Percentiles rank a stretch among this genome's conserved stretches.
These are phyloP conservation scores for Russula compacta DNA, from an alignment of 768 basidiomycete genomes.

Conservation along the genomic window DNA sequence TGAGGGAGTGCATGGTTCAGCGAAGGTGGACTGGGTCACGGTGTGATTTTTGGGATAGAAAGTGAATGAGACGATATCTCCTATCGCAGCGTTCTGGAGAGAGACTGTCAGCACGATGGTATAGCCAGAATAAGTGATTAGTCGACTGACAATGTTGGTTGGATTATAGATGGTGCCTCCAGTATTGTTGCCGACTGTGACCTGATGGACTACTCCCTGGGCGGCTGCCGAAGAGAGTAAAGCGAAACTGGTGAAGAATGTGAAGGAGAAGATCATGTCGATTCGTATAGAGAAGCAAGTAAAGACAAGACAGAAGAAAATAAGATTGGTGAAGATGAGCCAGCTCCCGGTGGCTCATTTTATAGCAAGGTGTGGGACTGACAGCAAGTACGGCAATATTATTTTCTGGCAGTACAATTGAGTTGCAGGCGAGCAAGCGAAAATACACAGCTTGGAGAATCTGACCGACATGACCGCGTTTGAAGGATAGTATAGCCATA, in stretches of 20 bases:
- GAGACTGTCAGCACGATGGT: neutral
- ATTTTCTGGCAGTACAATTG: no score
- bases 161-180: slow-evolving; percentile 2
- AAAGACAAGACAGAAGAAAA: neutral
- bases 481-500: no score
- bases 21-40: slow-evolving; percentile 47
- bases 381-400: neutral
- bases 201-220: neutral
- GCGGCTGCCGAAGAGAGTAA: slow-evolving; percentile 1
- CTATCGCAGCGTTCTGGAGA: slow-evolving; percentile 21
- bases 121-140: no score
- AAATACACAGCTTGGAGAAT: no score
- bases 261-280: neutral
- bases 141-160: neutral
- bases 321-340: neutral
- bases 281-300: neutral
- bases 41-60: slow-evolving; percentile 53
- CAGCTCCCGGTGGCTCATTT: neutral
- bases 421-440: no score
- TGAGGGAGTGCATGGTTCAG: slow-evolving; percentile 35
- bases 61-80: slow-evolving; percentile 41
- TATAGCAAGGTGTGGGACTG: neutral
- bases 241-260: neutral
- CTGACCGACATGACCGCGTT: no score
- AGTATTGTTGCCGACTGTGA: slow-evolving; percentile 3